Conservation (phyloP, 2,329 filamentous ascomycete species). For the Penicillium sp. region DNA sequence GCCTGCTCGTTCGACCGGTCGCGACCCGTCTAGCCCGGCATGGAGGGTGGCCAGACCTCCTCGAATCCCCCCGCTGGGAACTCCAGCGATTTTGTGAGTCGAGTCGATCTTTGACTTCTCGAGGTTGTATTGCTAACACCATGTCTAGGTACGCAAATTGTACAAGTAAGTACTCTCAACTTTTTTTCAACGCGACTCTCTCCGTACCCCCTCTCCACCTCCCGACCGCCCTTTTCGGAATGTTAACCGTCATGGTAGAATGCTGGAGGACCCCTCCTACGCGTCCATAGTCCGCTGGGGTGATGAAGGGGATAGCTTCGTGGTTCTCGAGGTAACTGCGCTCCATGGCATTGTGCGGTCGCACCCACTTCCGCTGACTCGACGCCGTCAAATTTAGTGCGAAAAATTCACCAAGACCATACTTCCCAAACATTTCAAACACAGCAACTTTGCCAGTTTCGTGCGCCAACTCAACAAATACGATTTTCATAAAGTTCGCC, state of each 20-base stretch:
- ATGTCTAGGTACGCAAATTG: conserved; percentile 82
- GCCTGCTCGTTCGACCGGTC: conserved; percentile 37
- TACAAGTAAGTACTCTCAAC: conserved; percentile 72
- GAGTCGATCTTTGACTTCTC: conserved; percentile 12
- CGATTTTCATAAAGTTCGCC: conserved; percentile 96
- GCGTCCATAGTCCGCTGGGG: conserved; percentile 93
- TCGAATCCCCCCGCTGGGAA: conserved; percentile 62
- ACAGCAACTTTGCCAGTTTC: conserved; percentile 97
- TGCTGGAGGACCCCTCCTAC: conserved; percentile 94
- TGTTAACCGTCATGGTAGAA: conserved; percentile 54
- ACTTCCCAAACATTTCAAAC: conserved; percentile 97
- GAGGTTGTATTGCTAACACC: conserved; percentile 17
- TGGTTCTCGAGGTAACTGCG: conserved; percentile 79
- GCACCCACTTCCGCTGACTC: conserved; percentile 16
- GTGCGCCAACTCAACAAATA: conserved; percentile 96
- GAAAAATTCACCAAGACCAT: conserved; percentile 98
- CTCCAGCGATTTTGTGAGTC: conserved; percentile 91
- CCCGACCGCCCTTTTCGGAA: conserved; percentile 13
- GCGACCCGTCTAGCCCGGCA: conserved; percentile 42
- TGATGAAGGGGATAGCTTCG: conserved; percentile 90
- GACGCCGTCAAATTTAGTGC: conserved; percentile 59
- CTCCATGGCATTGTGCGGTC: conserved; percentile 17
- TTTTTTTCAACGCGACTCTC: not conserved
- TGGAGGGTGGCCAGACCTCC: conserved; percentile 47
- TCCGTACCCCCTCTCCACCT: not conserved